These are phyloP conservation scores for Naganishia vishniacii DNA, from an alignment of 768 basidiomycete genomes.

Conservation along the genomic window DNA sequence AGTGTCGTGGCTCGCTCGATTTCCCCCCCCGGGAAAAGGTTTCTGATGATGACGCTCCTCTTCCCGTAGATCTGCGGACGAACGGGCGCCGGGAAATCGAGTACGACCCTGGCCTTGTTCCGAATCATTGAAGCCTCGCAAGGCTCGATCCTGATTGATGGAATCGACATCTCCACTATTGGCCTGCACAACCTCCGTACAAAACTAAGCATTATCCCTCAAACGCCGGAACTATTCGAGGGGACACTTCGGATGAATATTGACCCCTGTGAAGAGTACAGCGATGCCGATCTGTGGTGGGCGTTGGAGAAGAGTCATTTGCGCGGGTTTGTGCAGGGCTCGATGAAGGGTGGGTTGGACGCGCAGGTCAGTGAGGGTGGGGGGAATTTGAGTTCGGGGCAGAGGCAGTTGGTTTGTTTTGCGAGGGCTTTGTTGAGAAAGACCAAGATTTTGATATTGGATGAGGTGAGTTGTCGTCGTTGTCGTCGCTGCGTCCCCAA, in stretches of 20 bases:
- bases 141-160: constrained; percentile 76
- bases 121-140: constrained; percentile 59
- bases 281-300: constrained; percentile 78
- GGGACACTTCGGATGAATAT: constrained; percentile 62
- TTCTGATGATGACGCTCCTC: not conserved
- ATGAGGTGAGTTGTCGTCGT: constrained; percentile 63
- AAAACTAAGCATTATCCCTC: constrained; percentile 57
- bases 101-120: constrained; percentile 48
- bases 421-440: constrained; percentile 75
- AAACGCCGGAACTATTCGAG: constrained; percentile 54
- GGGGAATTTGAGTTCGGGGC: constrained; percentile 76
- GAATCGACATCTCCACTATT: constrained; percentile 76
- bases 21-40: too few species aligned
- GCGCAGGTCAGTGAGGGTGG: constrained; percentile 43
- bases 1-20: not conserved
- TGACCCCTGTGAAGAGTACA: constrained; percentile 70
- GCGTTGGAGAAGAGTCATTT: constrained; percentile 64
- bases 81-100: constrained; percentile 48
- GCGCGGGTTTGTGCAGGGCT: constrained; percentile 46
- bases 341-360: constrained; percentile 44
- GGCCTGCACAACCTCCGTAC: constrained; percentile 71
- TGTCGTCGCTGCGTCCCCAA: not conserved
- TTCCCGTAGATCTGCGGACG: constrained; percentile 35
- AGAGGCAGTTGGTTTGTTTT: constrained; percentile 82
- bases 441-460: constrained; percentile 83